Base-by-base conservation (phyloP, 352 stramenopile genomes). In the Phytophthora fragariae region DNA sequence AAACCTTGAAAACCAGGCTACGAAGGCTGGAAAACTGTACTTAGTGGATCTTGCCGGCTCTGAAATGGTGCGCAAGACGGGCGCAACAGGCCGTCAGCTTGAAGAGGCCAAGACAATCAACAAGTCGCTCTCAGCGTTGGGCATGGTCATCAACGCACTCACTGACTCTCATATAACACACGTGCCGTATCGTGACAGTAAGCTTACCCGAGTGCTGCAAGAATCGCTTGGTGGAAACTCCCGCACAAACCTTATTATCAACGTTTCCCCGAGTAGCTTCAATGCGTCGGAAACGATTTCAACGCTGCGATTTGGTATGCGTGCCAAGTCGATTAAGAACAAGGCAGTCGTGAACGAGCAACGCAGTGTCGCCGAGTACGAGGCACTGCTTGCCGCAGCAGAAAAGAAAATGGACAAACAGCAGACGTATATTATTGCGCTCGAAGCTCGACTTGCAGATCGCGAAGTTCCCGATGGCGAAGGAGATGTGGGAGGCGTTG, bases 71-170 rank as follows among this genome's bases (percentile, higher is more conserved):
- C 89, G 95, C 33, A 98, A 98, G 84, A 98, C 95, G 3, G 83
- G 85, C 0, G 91, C 93, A 19, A 93, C 89, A 8, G 96, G 96
- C 5, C 89, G 95, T 21, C 89, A 96, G 57, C 84, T 99, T 14
- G 95, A 98, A 72, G 96, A 99, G 66, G 96, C 96, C 27, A 98
- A 98, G 81, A 99, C 91, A 41, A 99, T 99, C 72, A 99, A 99
- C 83, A 98, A 98, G 67, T 98, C 92, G 29, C 85, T 99, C 1
- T 97, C 86, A 6, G 93, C 96, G 9, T 77, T 99, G 11, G 96
- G 96, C 14, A 97, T 97, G 73, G 96, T 98, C 46, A 99, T 98
- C 72, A 98, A 98, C 62, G 92, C 92, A 15, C 84, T 98, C 14
- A 98, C 93, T 4, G 93, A 98, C 66, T 81, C 80, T 0, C 83